Percentiles rank a stretch among this genome's conserved stretches.
Conservation (phyloP, 306 rosid genomes). For the Astragalus glycyphyllos region DNA sequence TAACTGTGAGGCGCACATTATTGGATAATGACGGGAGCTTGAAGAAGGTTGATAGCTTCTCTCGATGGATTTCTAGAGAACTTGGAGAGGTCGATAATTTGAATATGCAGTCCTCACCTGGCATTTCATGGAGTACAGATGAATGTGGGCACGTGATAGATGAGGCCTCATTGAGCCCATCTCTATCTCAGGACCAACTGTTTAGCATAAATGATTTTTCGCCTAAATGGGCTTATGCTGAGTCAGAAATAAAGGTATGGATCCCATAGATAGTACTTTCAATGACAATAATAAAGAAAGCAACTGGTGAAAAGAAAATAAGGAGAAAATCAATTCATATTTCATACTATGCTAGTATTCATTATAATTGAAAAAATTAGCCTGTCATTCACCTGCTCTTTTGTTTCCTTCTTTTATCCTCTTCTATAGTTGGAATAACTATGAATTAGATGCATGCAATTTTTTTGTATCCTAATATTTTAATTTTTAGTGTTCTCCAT, state of each 20-base stretch:
- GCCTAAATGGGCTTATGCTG: constrained; percentile 78
- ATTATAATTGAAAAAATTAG: not conserved
- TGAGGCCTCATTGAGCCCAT: constrained; percentile 82
- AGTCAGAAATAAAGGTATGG: constrained; percentile 73
- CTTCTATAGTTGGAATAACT: constrained; percentile 17
- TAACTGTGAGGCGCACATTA: constrained; percentile 61
- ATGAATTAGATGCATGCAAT: constrained; percentile 23
- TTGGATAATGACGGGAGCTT: constrained; percentile 68
- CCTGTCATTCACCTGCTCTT: constrained; percentile 4
- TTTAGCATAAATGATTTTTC: constrained; percentile 80
- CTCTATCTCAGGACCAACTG: constrained; percentile 86
- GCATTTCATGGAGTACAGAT: constrained; percentile 80
- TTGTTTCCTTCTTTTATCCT: constrained; percentile 22
- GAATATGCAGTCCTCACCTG: constrained; percentile 78
- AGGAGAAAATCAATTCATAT: constrained; percentile 7
- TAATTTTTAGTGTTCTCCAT: constrained; percentile 22
- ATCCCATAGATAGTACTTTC: constrained; percentile 23
- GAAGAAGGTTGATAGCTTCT: constrained; percentile 94
- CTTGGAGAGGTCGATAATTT: constrained; percentile 83
- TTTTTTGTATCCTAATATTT: constrained; percentile 15
- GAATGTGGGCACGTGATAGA: constrained; percentile 69
- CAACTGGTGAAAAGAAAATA: constrained; percentile 28
- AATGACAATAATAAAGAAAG: not conserved
- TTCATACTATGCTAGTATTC: constrained; percentile 7
- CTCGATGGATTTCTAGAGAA: constrained; percentile 78